phyloP scores from a whole-genome alignment of 352 stramenopile species.

The Saprolegnia diclina region DNA sequence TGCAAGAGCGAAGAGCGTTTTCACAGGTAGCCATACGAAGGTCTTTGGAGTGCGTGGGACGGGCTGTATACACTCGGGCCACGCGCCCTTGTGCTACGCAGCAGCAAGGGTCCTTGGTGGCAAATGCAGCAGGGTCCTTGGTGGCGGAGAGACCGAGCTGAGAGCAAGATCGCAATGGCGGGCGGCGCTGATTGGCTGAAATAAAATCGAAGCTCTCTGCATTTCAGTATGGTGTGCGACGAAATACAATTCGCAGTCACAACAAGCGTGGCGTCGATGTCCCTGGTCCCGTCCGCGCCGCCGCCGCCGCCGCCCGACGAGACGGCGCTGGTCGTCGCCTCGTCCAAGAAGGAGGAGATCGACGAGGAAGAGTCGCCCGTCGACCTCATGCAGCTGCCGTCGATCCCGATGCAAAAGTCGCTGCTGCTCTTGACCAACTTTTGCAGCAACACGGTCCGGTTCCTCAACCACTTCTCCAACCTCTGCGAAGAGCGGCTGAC shows the following conservation, averaged over 20 bases:
- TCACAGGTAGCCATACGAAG: no score
- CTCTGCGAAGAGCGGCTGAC: conserved; percentile 78
- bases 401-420: conserved; percentile 69
- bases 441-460: conserved; percentile 76
- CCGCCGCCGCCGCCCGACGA: conserved; percentile 6
- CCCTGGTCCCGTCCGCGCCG: not conserved
- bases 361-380: conserved; percentile 66
- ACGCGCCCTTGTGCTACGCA: no score
- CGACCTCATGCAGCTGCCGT: conserved; percentile 67
- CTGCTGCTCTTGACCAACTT: conserved; percentile 85
- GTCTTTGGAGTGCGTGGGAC: no score
- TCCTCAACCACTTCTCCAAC: conserved; percentile 82
- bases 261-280: not conserved
- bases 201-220: not conserved
- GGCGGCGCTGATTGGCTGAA: not conserved
- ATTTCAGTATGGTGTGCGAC: not conserved
- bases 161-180: not conserved
- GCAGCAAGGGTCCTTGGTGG: no score
- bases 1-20: no score
- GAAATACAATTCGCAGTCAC: not conserved
- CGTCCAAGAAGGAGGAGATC: conserved; percentile 28
- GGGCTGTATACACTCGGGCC: no score
- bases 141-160: not conserved
- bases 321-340: conserved; percentile 14
- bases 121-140: no score